Evolutionary conservation across 179 eudicot genomes (phyloP).

Genomic region (Gypsophila paniculata): DNA sequence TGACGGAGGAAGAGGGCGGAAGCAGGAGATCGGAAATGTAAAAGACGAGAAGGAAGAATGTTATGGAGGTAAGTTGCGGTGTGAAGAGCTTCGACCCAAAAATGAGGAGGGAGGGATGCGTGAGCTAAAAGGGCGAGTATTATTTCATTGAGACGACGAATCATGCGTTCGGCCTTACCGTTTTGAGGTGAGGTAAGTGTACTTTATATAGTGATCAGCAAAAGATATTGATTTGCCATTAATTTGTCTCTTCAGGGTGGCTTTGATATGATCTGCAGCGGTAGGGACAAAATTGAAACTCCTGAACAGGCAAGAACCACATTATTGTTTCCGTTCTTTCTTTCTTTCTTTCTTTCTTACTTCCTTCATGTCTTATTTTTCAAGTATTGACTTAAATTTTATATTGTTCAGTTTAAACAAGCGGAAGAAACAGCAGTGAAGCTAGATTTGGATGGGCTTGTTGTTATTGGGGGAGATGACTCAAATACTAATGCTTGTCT

Average conservation of each 20-base stretch:
- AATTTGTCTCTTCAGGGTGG: conserved; percentile 65
- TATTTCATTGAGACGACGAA: no score
- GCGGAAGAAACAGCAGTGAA: conserved; percentile 82
- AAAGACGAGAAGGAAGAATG: no score
- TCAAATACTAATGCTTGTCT: conserved; percentile 98
- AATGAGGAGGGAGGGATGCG: no score
- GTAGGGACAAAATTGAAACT: conserved; percentile 97
- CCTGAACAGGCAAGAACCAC: conserved; percentile 64
- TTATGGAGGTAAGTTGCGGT: no score
- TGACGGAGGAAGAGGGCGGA: no score
- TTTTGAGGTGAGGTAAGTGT: no score
- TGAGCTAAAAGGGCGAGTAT: no score
- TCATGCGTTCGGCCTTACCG: no score
- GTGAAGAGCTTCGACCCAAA: no score
- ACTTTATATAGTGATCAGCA: no score
- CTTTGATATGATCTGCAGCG: conserved; percentile 94
- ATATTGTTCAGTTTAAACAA: conserved; percentile 75
- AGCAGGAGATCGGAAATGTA: no score
- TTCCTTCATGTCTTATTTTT: background rate
- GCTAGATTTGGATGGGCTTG: conserved; percentile 92
- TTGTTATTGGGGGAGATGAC: conserved; percentile 97
- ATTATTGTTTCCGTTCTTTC: background rate
- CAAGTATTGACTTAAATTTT: conserved; percentile 16
- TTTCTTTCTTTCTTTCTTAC: background rate
- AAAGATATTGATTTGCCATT: background rate